Evolutionary conservation across 1,284 basidiomycete species (phyloP), one percentile per base, ranked within the genome.

Genomic region (Irpex sp.): DNA sequence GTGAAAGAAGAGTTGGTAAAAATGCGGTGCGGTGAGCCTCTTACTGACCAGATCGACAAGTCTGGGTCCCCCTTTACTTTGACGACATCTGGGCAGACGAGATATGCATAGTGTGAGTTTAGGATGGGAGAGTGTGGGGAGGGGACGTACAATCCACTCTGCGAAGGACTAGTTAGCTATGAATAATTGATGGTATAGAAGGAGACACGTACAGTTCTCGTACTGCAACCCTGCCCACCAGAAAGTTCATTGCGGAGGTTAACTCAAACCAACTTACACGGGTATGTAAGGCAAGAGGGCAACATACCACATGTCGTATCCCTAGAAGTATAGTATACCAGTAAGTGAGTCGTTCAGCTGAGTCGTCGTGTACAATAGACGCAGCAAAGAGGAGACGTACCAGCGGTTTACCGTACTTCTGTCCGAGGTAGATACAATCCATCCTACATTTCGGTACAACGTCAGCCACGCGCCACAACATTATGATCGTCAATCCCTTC

Each of bases 401-500:
- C 71, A 84, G 68, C 36, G 82, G 82, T 62, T 76, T 76, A 5
- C 82, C 82, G 66, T 80, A 83, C 80, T 83, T 97, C 75, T 97
- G 95, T 4, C 93, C 89, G 19, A 97, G 85, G 73, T 97, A 97
- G 66, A 97, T 92, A 85, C 90, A 94, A 79, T 97, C 94, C 90
- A 96, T 89, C 65, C 94, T 93, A 57, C 68, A 21, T 37, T 17
- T 69, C 57, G 49, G 0, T 47, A 40, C 37, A 47, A 5, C 34
- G 44, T 36, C 19, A 51, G 36, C 19, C 47, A 40, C 15, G n/a
- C 3, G 7, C 9, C 38, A 19, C 21, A 3, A 17, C 11, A 26
- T 7, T 2, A 26, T 56, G 21, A 38, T 15, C 17, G 1, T 4
- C 26, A 2, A 4, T 4, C 26, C 26, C 26, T 26, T 26, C 26